phyloP scores from a whole-genome alignment of 2,329 filamentous ascomycete genomes.

The Fusarium sp. region DNA sequence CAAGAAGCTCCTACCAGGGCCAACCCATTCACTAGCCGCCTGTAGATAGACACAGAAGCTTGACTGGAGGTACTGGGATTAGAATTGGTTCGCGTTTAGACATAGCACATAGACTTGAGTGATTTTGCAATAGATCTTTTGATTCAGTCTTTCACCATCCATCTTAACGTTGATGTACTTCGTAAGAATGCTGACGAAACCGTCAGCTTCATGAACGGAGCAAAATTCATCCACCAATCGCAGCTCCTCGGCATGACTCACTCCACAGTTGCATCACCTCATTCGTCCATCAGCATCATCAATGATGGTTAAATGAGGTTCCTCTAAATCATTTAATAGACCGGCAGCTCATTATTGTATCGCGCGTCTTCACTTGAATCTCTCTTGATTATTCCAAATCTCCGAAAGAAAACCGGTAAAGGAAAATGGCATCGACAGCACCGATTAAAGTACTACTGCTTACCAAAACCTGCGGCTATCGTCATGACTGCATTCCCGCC shows the following conservation, averaged over 20 bases:
- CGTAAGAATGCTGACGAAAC: background rate
- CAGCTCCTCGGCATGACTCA: background rate
- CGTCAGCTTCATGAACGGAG: background rate
- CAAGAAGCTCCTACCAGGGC: background rate
- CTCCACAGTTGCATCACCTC: background rate
- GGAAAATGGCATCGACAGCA: background rate
- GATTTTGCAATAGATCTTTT: background rate
- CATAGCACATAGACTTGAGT: background rate
- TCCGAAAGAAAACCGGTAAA: rapidly evolving
- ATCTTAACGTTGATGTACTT: background rate
- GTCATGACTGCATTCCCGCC: conserved; percentile 17
- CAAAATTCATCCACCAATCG: background rate
- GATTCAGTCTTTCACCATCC: background rate
- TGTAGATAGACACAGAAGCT: background rate
- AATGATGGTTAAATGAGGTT: no score
- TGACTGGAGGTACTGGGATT: rapidly evolving
- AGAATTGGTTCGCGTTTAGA: rapidly evolving
- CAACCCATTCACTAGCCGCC: background rate
- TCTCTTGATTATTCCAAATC: rapidly evolving
- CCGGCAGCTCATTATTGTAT: background rate
- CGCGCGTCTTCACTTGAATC: background rate
- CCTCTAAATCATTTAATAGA: background rate
- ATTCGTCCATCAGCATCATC: background rate
- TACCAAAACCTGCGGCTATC: conserved; percentile 22
- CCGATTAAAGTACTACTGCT: conserved; percentile 7